These are phyloP conservation scores for Fraxinus velutina DNA, from an alignment of 305 asterid species.

Conservation along the genomic window DNA sequence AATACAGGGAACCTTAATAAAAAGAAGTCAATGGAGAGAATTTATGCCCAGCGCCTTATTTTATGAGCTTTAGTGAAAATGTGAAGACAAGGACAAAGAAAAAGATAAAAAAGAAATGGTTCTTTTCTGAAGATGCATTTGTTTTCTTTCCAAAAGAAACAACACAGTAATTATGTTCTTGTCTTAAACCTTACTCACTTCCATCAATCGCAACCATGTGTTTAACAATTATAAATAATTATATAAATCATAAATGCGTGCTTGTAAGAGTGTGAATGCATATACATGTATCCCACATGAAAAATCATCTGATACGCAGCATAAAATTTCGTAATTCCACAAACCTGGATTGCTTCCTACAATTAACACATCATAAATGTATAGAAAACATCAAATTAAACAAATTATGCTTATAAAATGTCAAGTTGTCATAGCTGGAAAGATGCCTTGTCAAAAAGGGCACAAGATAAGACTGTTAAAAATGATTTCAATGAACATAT, in stretches of 20 bases:
- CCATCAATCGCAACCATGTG: background rate
- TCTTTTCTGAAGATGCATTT: background rate
- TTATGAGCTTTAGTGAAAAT: background rate
- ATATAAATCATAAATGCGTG: background rate
- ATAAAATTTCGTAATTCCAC: background rate
- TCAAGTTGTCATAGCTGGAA: background rate
- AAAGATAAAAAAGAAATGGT: background rate
- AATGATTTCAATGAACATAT: background rate
- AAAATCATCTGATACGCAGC: background rate
- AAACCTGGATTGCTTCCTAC: background rate
- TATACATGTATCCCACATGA: background rate
- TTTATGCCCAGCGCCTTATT: background rate
- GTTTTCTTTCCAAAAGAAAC: background rate
- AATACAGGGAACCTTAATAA: background rate
- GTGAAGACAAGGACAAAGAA: background rate
- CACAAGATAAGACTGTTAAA: background rate
- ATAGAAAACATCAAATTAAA: background rate
- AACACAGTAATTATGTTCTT: background rate
- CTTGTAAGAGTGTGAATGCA: background rate
- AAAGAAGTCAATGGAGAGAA: background rate
- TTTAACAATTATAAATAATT: background rate
- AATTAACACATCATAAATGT: background rate
- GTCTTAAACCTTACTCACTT: background rate
- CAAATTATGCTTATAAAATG: background rate
- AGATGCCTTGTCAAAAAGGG: background rate